A percentile compares a stretch with the other conserved stretches of the same genome.
These are phyloP conservation scores for Phytophthora pseudosyringae DNA, from an alignment of 352 stramenopile genomes.

Conservation along the genomic window DNA sequence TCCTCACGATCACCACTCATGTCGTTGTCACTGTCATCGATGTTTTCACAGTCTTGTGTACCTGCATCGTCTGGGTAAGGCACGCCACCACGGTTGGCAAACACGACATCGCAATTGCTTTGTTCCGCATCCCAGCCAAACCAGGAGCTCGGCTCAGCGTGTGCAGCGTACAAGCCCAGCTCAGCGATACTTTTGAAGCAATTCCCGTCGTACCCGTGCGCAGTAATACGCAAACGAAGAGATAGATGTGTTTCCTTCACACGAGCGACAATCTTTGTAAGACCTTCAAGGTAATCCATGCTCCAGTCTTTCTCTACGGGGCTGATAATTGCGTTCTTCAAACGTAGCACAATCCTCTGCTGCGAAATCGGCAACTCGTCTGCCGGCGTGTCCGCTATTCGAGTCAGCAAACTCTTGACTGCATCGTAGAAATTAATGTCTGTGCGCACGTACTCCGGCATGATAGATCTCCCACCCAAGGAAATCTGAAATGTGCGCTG, in stretches of 20 bases:
- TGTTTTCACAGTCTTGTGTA: background rate
- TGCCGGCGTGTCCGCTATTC: slow-evolving; percentile 13
- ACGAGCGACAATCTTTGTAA: slow-evolving; percentile 19
- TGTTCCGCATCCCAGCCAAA: slow-evolving; percentile 44
- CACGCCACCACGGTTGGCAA: slow-evolving; percentile 21
- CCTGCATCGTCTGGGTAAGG: slow-evolving; percentile 12
- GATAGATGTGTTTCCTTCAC: slow-evolving; percentile 34
- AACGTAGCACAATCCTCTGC: slow-evolving; percentile 36
- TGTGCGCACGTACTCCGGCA: slow-evolving; percentile 5
- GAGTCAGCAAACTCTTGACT: slow-evolving; percentile 30
- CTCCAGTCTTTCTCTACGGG: slow-evolving; percentile 37
- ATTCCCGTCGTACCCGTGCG: slow-evolving; percentile 10
- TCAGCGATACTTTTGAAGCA: slow-evolving; percentile 38
- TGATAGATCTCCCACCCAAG: slow-evolving; percentile 14
- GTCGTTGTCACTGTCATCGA: background rate
- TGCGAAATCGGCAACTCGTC: slow-evolving; percentile 15
- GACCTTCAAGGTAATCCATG: slow-evolving; percentile 27
- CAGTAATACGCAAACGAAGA: slow-evolving; percentile 34
- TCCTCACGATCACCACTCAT: background rate
- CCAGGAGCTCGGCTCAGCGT: slow-evolving; percentile 39
- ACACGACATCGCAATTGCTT: slow-evolving; percentile 23
- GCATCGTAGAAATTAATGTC: slow-evolving; percentile 38
- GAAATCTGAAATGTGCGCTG: slow-evolving; percentile 53
- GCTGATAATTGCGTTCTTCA: slow-evolving; percentile 26
- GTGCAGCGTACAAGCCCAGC: slow-evolving; percentile 38